These are phyloP conservation scores for Yamadazyma songkhlaensis DNA, from an alignment of 1,139 yeast genomes.

Conservation along the genomic window DNA sequence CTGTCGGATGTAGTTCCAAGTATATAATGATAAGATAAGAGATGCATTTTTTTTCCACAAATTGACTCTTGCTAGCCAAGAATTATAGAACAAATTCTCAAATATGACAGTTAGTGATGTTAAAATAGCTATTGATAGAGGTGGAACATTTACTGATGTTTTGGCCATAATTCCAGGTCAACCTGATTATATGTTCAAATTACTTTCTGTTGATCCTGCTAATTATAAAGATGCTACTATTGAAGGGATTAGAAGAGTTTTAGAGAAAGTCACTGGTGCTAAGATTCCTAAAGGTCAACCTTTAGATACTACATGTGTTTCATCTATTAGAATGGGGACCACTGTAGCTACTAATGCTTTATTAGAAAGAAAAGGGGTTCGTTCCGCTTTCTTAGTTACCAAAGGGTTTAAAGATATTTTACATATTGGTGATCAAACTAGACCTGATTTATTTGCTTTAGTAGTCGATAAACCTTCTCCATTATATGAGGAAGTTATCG, in stretches of 20 bases:
- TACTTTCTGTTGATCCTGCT: conserved; percentile 19
- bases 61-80: conserved; percentile 11
- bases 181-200: conserved; percentile 15
- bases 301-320: conserved; percentile 27
- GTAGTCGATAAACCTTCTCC: conserved; percentile 54
- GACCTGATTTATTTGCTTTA: conserved; percentile 68
- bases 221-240: conserved; percentile 21
- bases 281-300: conserved; percentile 14
- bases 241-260: conserved; percentile 21
- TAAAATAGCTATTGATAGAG: conserved; percentile 19
- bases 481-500: conserved; percentile 61
- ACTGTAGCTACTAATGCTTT: conserved; percentile 79
- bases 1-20: too few relatives aligned
- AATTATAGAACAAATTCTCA: too few relatives aligned
- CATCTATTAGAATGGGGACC: conserved; percentile 70
- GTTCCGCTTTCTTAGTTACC: conserved; percentile 60
- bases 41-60: too few relatives aligned
- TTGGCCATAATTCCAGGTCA: conserved; percentile 13
- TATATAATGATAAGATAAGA: too few relatives aligned
- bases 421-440: conserved; percentile 66
- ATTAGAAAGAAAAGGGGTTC: conserved; percentile 63
- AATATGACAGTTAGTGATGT: conserved; percentile 11
- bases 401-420: conserved; percentile 63
- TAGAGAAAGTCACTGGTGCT: conserved; percentile 12
- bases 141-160: conserved; percentile 22